Evolutionary conservation across 2,329 filamentous ascomycete genomes (phyloP).

Genomic region (Aureobasidium uvarum): DNA sequence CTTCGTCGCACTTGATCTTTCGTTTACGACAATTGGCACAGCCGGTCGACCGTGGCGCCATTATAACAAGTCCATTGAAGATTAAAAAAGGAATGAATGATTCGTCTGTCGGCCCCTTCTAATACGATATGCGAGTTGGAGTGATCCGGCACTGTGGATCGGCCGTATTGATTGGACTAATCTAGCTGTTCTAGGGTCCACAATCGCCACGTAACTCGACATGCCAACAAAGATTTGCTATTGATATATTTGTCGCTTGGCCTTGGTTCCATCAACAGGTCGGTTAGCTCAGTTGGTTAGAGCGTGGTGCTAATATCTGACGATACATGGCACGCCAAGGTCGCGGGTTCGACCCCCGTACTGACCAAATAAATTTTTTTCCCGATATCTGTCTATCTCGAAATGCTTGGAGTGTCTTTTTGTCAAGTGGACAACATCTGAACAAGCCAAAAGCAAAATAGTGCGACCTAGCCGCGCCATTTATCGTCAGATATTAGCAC

Average conservation of each 20-base stretch:
- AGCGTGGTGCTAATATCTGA: slow-evolving; percentile 8
- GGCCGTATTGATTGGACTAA: background rate
- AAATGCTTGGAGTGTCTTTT: too few species aligned
- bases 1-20: slow-evolving; percentile 38
- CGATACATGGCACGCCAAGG: slow-evolving; percentile 8
- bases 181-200: background rate
- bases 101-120: background rate
- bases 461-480: background rate
- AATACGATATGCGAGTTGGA: background rate
- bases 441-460: too few species aligned
- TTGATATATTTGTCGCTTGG: too few species aligned
- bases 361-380: background rate
- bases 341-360: slow-evolving; percentile 17
- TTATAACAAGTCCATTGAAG: slow-evolving; percentile 26
- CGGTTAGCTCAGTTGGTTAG: slow-evolving; percentile 17
- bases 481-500: background rate
- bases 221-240: too few species aligned
- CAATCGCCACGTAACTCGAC: background rate
- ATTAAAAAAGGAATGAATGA: background rate
- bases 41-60: slow-evolving; percentile 37
- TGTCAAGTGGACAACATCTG: too few species aligned
- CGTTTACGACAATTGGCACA: slow-evolving; percentile 37
- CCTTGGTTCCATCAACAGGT: too few species aligned
- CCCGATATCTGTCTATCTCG: too few species aligned
- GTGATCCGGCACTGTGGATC: background rate